Evolutionary conservation across 2,329 filamentous ascomycete genomes (phyloP).

Genomic region (Sclerotinia sclerotiorum): DNA sequence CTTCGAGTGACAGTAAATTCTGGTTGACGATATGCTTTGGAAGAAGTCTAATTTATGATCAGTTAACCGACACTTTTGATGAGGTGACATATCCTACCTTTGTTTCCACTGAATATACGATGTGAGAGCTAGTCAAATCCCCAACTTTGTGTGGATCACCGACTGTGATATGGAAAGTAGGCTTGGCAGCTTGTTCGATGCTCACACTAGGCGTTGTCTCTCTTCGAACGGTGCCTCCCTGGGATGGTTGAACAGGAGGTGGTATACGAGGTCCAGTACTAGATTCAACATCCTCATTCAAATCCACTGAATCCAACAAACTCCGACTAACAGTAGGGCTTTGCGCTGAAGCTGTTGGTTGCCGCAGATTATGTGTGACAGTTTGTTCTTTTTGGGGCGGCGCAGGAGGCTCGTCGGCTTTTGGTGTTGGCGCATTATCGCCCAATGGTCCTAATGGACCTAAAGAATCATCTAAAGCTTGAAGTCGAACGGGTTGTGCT

Average conservation of each 20-base stretch:
- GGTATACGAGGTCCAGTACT: slow-evolving; percentile 60
- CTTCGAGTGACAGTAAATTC: slow-evolving; percentile 92
- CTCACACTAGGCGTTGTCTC: slow-evolving; percentile 75
- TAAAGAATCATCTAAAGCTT: slow-evolving; percentile 72
- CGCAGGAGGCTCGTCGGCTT: slow-evolving; percentile 60
- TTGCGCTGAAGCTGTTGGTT: slow-evolving; percentile 46
- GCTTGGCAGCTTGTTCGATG: slow-evolving; percentile 90
- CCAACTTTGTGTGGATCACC: slow-evolving; percentile 98
- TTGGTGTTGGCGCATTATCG: slow-evolving; percentile 44
- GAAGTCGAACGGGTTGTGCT: slow-evolving; percentile 73
- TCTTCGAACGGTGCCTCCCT: slow-evolving; percentile 52
- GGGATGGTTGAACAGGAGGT: slow-evolving; percentile 60
- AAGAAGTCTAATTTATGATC: slow-evolving; percentile 67
- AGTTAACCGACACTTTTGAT: slow-evolving; percentile 23
- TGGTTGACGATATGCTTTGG: slow-evolving; percentile 88
- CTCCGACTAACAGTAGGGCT: slow-evolving; percentile 47
- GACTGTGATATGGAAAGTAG: slow-evolving; percentile 84
- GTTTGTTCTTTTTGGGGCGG: slow-evolving; percentile 68
- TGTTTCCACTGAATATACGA: slow-evolving; percentile 93
- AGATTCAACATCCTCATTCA: slow-evolving; percentile 63
- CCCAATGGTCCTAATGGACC: slow-evolving; percentile 72
- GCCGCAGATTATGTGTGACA: slow-evolving; percentile 56
- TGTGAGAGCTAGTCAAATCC: slow-evolving; percentile 94
- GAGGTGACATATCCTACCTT: slow-evolving; percentile 57
- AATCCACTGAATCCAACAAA: slow-evolving; percentile 65